Evolutionary conservation across 177 flowering plant genomes (phyloP).

Genomic region (Vitis hybrid): DNA sequence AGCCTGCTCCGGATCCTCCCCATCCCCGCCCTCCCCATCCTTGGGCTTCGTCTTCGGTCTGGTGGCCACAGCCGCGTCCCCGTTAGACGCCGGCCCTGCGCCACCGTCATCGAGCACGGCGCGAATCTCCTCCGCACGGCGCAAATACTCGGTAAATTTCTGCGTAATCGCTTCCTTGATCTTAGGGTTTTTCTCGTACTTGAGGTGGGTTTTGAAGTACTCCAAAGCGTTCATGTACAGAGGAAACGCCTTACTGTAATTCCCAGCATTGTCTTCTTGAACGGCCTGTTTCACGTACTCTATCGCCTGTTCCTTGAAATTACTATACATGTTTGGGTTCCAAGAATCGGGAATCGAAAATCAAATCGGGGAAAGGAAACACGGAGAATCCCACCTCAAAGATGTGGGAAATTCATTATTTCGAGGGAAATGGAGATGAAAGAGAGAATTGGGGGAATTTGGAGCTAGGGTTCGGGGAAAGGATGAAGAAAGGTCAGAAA

Average conservation of each 20-base stretch:
- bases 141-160: conserved; percentile 89
- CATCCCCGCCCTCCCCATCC: conserved; percentile 72
- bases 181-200: conserved; percentile 96
- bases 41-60: conserved; percentile 72
- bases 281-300: conserved; percentile 97
- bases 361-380: too few species aligned
- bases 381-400: too few species aligned
- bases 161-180: conserved; percentile 87
- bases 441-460: too few species aligned
- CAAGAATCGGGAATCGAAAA: background rate
- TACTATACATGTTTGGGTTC: conserved; percentile 72
- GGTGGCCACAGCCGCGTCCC: conserved; percentile 82
- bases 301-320: conserved; percentile 96
- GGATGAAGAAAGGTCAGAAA: too few species aligned
- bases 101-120: conserved; percentile 90
- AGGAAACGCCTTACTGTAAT: conserved; percentile 85
- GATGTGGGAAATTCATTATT: too few species aligned
- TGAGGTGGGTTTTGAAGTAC: conserved; percentile 87
- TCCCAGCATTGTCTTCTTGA: conserved; percentile 91
- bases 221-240: conserved; percentile 95
- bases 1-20: conserved; percentile 85
- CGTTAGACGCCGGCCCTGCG: conserved; percentile 66
- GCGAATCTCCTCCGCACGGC: conserved; percentile 97
- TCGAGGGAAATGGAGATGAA: too few species aligned
- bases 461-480: too few species aligned